Percentiles rank a stretch among this genome's conserved stretches.
Evolutionary conservation across 164 flowering plant species (phyloP).

Genomic region (Piper longum): DNA sequence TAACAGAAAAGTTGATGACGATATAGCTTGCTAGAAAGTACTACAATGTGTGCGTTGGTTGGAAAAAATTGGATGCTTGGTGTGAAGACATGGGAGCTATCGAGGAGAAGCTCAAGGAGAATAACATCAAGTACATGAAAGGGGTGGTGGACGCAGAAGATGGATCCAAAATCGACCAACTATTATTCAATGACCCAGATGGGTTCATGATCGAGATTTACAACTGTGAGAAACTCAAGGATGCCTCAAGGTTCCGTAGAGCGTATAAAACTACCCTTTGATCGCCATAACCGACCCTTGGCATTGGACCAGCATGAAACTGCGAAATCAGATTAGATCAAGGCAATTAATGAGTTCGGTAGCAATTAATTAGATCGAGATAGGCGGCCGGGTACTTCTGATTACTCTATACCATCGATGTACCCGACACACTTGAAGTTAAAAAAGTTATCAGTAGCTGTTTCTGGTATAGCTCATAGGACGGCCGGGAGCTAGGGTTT

Average conservation of each 20-base stretch:
- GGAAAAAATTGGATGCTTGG: slow-evolving; percentile 14
- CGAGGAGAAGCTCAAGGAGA: slow-evolving; percentile 30
- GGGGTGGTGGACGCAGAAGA: slow-evolving; percentile 33
- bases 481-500: too few relatives aligned
- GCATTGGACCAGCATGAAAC: neutral
- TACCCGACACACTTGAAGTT: too few relatives aligned
- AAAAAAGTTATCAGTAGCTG: too few relatives aligned
- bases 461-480: too few relatives aligned
- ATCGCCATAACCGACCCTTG: slow-evolving; percentile 39
- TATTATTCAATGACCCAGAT: slow-evolving; percentile 54
- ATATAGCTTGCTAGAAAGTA: too few relatives aligned
- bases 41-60: neutral
- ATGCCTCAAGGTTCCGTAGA: slow-evolving; percentile 29
- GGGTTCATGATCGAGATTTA: slow-evolving; percentile 74
- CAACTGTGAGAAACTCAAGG: slow-evolving; percentile 55
- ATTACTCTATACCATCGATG: too few relatives aligned
- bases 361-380: too few relatives aligned
- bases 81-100: slow-evolving; percentile 44
- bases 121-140: slow-evolving; percentile 29
- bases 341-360: too few relatives aligned
- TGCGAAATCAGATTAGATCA: too few relatives aligned
- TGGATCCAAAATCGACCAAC: slow-evolving; percentile 30
- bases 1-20: neutral
- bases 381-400: too few relatives aligned
- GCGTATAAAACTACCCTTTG: slow-evolving; percentile 31